Conservation (phyloP, 2,329 filamentous ascomycete species). For the Trichoderma hamatum region DNA sequence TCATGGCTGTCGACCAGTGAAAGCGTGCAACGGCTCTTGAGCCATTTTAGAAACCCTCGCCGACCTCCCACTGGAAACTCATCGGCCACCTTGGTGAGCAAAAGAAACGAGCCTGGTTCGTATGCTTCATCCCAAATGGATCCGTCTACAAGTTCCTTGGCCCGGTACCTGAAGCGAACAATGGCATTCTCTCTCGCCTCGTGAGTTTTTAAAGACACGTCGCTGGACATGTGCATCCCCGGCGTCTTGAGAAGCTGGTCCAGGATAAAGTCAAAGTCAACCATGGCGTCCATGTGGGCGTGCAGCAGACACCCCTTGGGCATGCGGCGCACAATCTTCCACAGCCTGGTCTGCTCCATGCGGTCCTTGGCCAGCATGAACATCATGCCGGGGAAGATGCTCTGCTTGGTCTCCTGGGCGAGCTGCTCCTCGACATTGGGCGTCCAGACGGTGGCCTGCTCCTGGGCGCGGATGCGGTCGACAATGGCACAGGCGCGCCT, state of each 20-base stretch:
- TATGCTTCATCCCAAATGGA: slow-evolving; percentile 72
- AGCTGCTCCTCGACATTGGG: slow-evolving; percentile 70
- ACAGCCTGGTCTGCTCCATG: slow-evolving; percentile 83
- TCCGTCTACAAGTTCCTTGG: slow-evolving; percentile 47
- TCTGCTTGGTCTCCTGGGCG: slow-evolving; percentile 62
- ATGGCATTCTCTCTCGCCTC: slow-evolving; percentile 56
- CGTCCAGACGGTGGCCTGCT: slow-evolving; percentile 77
- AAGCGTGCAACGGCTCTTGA: slow-evolving; percentile 73
- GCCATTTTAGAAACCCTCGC: slow-evolving; percentile 74
- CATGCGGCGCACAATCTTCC: slow-evolving; percentile 82
- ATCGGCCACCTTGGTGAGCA: slow-evolving; percentile 66
- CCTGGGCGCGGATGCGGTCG: slow-evolving; percentile 74
- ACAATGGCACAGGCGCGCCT: slow-evolving; percentile 79
- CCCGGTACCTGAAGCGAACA: slow-evolving; percentile 66
- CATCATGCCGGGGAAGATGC: slow-evolving; percentile 88
- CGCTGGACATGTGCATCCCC: slow-evolving; percentile 72
- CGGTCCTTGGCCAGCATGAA: slow-evolving; percentile 82
- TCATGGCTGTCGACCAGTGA: slow-evolving; percentile 71
- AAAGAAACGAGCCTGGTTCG: slow-evolving; percentile 58
- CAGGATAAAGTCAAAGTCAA: slow-evolving; percentile 81
- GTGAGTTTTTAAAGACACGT: slow-evolving; percentile 58
- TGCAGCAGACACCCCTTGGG: slow-evolving; percentile 87
- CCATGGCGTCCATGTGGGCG: slow-evolving; percentile 88
- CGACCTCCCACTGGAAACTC: slow-evolving; percentile 74
- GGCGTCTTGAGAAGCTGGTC: slow-evolving; percentile 69